Percentiles rank a stretch among this genome's conserved stretches.
phyloP scores from a whole-genome alignment of 1,139 yeast genomes.

The Suhomyces chickasaworum region DNA sequence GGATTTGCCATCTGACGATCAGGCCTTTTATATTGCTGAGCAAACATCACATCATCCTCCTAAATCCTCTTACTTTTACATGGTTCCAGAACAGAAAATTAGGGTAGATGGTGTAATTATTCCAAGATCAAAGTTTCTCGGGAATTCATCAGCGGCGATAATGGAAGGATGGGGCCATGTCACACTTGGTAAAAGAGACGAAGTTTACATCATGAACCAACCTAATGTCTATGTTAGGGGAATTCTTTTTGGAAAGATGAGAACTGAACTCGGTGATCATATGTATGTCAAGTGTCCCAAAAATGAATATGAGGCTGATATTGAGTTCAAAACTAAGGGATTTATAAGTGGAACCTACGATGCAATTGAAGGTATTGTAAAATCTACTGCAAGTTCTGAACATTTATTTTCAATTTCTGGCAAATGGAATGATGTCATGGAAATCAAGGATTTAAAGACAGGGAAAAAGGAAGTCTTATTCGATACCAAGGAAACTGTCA shows the following conservation, averaged over 20 bases:
- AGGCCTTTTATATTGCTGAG: slow-evolving; percentile 85
- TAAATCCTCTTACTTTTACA: slow-evolving; percentile 87
- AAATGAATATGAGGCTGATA: slow-evolving; percentile 67
- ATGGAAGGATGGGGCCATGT: slow-evolving; percentile 90
- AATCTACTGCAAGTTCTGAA: slow-evolving; percentile 54
- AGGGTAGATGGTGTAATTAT: slow-evolving; percentile 87
- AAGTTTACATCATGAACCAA: slow-evolving; percentile 74
- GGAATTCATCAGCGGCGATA: slow-evolving; percentile 94
- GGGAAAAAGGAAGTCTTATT: slow-evolving; percentile 56
- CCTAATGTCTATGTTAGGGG: slow-evolving; percentile 98
- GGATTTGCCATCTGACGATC: slow-evolving; percentile 72
- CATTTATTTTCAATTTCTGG: slow-evolving; percentile 71
- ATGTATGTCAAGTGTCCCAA: slow-evolving; percentile 69
- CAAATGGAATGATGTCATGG: slow-evolving; percentile 90
- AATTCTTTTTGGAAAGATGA: slow-evolving; percentile 84
- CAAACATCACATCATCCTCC: slow-evolving; percentile 99
- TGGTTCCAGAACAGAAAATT: slow-evolving; percentile 77
- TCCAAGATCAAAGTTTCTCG: slow-evolving; percentile 86
- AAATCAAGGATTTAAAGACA: slow-evolving; percentile 57
- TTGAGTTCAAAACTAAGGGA: slow-evolving; percentile 94
- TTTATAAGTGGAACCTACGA: slow-evolving; percentile 91
- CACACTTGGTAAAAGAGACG: slow-evolving; percentile 63
- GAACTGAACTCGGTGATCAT: slow-evolving; percentile 90
- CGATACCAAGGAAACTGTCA: slow-evolving; percentile 47
- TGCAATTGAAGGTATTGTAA: slow-evolving; percentile 77